Conservation (phyloP, 2,329 filamentous ascomycete species). For the Tympanopsis confertula region DNA sequence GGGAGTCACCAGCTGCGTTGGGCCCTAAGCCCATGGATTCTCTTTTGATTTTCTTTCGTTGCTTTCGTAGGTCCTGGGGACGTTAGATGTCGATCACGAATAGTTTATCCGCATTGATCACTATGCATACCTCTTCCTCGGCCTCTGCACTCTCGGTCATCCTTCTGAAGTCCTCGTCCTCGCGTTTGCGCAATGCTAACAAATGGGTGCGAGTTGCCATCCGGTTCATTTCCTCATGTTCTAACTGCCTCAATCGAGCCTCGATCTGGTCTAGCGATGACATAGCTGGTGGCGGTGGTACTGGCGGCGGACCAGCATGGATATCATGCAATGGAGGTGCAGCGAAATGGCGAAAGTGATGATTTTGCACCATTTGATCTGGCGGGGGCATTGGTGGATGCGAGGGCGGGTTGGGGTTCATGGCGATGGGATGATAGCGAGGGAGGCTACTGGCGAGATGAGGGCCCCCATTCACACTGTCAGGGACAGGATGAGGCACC, state of each 20-base stretch:
- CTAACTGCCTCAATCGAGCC: constrained; percentile 20
- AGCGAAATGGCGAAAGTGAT: constrained; percentile 16
- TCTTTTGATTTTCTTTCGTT: constrained; percentile 22
- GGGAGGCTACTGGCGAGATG: constrained; percentile 18
- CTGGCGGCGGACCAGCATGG: constrained; percentile 7
- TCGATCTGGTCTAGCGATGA: constrained; percentile 22
- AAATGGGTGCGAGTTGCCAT: constrained; percentile 21
- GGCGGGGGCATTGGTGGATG: constrained; percentile 19
- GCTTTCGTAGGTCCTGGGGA: constrained; percentile 20
- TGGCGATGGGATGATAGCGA: constrained; percentile 24
- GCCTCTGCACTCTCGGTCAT: constrained; percentile 23
- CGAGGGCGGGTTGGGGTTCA: constrained; percentile 18
- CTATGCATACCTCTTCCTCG: constrained; percentile 22
- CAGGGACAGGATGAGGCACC: constrained; percentile 14
- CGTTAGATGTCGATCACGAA: neutral
- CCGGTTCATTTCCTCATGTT: constrained; percentile 23
- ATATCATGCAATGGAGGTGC: constrained; percentile 16
- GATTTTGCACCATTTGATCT: constrained; percentile 17
- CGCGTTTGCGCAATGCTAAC: constrained; percentile 21
- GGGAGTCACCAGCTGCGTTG: constrained; percentile 19
- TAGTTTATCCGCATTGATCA: neutral
- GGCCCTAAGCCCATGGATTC: constrained; percentile 24
- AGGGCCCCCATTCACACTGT: constrained; percentile 13
- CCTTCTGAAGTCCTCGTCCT: constrained; percentile 24
- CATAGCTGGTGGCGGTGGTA: constrained; percentile 5